These are phyloP conservation scores for Rickenella mellea DNA, from an alignment of 768 basidiomycete genomes.

Conservation along the genomic window DNA sequence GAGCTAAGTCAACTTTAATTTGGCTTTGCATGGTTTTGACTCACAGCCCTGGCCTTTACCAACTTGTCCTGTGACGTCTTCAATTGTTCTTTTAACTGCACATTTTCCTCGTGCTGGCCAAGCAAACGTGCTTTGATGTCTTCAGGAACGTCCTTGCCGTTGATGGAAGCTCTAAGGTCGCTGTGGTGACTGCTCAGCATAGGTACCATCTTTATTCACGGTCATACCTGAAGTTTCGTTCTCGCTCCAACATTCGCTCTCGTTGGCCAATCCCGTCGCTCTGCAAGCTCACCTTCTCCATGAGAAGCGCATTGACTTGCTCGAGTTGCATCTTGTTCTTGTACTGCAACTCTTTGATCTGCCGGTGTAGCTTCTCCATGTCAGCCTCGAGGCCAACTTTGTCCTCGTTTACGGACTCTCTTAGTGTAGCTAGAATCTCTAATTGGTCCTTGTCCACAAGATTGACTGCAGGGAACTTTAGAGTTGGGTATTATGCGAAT, in stretches of 20 bases:
- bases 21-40: conserved; percentile 4
- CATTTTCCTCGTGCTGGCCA: conserved; percentile 69
- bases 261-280: conserved; percentile 85
- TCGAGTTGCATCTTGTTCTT: conserved; percentile 89
- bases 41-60: conserved; percentile 65
- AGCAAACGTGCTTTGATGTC: conserved; percentile 72
- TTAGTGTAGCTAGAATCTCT: conserved; percentile 76
- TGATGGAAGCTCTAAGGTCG: conserved; percentile 66
- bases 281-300: conserved; percentile 89
- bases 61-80: conserved; percentile 72
- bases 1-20: background rate
- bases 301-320: conserved; percentile 72
- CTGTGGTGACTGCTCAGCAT: conserved; percentile 26
- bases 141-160: conserved; percentile 73
- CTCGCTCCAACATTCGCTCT: conserved; percentile 78
- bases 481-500: background rate
- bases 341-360: conserved; percentile 63
- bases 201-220: background rate
- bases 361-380: conserved; percentile 48
- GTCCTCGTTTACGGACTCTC: conserved; percentile 86
- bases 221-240: conserved; percentile 70
- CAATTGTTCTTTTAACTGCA: conserved; percentile 57
- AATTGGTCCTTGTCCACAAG: conserved; percentile 91
- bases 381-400: conserved; percentile 68
- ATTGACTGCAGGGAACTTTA: conserved; percentile 43